Evolutionary conservation across 805 yeast species (phyloP).

Genomic region (Cyberlindnera mississippiensis): DNA sequence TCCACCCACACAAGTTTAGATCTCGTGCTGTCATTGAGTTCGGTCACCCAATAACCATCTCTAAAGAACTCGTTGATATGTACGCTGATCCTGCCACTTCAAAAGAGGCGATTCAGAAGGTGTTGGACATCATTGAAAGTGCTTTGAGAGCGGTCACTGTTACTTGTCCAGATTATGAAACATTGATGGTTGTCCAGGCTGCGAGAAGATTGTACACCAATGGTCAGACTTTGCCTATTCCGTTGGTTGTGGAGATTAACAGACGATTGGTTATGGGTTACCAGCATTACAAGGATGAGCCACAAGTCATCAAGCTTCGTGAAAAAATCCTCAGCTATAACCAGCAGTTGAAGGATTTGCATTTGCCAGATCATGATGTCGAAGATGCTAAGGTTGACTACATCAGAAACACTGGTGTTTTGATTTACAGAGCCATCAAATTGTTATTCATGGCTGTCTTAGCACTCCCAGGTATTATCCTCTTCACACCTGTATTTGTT

Average conservation of each 20-base stretch:
- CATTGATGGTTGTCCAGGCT: constrained; percentile 91
- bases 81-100: constrained; percentile 59
- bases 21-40: constrained; percentile 94
- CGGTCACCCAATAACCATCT: constrained; percentile 79
- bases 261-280: constrained; percentile 83
- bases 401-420: constrained; percentile 44
- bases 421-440: constrained; percentile 55
- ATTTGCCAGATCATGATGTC: constrained; percentile 51
- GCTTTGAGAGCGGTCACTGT: constrained; percentile 88
- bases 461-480: constrained; percentile 82
- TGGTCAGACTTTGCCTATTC: constrained; percentile 70
- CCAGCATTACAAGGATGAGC: constrained; percentile 65
- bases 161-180: constrained; percentile 89
- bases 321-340: constrained; percentile 69
- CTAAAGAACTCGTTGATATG: constrained; percentile 54
- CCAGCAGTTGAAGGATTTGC: constrained; percentile 53
- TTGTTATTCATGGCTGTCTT: constrained; percentile 53
- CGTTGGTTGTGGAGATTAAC: constrained; percentile 86
- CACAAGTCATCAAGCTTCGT: constrained; percentile 57
- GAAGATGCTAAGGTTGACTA: constrained; percentile 50
- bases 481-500: constrained; percentile 86
- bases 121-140: constrained; percentile 67
- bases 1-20: constrained; percentile 92
- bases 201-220: constrained; percentile 85
- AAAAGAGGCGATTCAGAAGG: constrained; percentile 68